phyloP scores from a whole-genome alignment of 2,329 filamentous ascomycete genomes.

The Aspergillus ustus region DNA sequence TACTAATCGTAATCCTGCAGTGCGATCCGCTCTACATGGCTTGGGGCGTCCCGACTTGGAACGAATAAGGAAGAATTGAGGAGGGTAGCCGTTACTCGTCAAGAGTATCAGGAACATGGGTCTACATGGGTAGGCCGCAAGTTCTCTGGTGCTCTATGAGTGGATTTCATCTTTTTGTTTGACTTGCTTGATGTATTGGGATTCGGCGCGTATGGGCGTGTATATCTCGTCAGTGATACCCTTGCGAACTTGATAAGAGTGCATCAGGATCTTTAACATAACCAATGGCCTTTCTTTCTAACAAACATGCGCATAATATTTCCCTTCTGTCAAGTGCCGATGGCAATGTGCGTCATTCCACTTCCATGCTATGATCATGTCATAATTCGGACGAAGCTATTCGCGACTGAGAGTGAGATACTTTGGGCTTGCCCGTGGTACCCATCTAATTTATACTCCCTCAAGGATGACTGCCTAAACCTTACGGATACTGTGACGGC shows the following conservation, averaged over 20 bases:
- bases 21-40: conserved; percentile 81
- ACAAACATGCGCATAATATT: too few relatives aligned
- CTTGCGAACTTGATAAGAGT: not conserved
- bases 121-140: conserved; percentile 73
- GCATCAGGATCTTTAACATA: not conserved
- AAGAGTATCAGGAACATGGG: conserved; percentile 90
- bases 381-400: not conserved
- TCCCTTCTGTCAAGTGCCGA: not conserved
- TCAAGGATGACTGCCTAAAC: not conserved
- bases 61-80: conserved; percentile 67
- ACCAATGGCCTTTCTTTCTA: not conserved
- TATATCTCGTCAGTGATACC: conserved; percentile 20
- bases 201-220: conserved; percentile 4
- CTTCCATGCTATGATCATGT: not conserved
- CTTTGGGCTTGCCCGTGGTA: not conserved
- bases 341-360: not conserved
- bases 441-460: not conserved
- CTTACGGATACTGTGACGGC: not conserved
- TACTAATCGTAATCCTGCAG: conserved; percentile 33
- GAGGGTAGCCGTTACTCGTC: conserved; percentile 75
- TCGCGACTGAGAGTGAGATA: not conserved
- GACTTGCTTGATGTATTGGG: not conserved
- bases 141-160: conserved; percentile 57
- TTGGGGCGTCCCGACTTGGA: conserved; percentile 79
- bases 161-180: not conserved